Evolutionary conservation across 441 rosid genomes (phyloP).

Genomic region (Brassica balearica): DNA sequence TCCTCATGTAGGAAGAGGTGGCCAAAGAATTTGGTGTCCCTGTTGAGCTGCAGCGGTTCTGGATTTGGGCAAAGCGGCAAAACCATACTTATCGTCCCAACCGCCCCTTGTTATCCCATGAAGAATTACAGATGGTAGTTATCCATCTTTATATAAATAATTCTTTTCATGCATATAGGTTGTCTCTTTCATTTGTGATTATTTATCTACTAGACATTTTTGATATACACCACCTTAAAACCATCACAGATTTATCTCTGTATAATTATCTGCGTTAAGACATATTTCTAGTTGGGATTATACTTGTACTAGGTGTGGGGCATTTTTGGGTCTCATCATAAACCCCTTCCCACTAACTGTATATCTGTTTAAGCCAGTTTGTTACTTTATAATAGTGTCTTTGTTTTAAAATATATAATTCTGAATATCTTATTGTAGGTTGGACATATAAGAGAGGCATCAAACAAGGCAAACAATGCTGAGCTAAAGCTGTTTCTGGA

Average conservation of each 20-base stretch:
- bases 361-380: conserved; percentile 18
- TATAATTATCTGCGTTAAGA: conserved; percentile 20
- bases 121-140: conserved; percentile 84
- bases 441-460: conserved; percentile 90
- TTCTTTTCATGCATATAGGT: conserved; percentile 12
- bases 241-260: neutral
- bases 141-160: conserved; percentile 11
- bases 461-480: conserved; percentile 80
- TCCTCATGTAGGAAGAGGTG: conserved; percentile 74
- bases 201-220: neutral
- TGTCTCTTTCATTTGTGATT: conserved; percentile 24
- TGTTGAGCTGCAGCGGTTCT: conserved; percentile 81
- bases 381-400: neutral
- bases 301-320: conserved; percentile 19
- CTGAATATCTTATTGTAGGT: conserved; percentile 58
- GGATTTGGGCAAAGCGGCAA: conserved; percentile 99
- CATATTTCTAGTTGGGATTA: neutral
- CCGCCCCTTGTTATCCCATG: conserved; percentile 81
- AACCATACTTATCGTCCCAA: conserved; percentile 98
- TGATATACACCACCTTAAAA: neutral
- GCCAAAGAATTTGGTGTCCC: conserved; percentile 95
- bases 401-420: neutral
- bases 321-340: conserved; percentile 17
- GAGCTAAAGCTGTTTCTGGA: conserved; percentile 92
- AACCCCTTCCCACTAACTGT: conserved; percentile 9